Evolutionary conservation across 2,329 filamentous ascomycete species (phyloP).

Genomic region (Diaporthe citrichinensis): DNA sequence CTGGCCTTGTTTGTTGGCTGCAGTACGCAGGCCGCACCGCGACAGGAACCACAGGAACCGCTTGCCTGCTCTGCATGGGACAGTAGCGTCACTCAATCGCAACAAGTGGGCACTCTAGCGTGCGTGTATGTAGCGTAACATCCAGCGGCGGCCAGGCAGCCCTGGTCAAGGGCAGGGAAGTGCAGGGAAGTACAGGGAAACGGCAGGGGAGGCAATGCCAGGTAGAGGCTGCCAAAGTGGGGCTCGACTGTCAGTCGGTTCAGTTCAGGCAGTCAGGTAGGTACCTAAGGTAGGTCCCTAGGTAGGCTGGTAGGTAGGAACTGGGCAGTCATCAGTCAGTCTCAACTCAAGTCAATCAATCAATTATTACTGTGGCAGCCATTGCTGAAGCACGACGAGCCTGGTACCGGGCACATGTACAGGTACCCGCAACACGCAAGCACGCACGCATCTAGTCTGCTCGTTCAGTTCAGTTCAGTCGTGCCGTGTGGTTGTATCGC

Average conservation of each 20-base stretch:
- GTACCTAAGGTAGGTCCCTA: too few relatives aligned
- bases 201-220: constrained; percentile 8
- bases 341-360: neutral
- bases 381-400: neutral
- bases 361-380: neutral
- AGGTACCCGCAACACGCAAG: constrained; percentile 6
- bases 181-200: neutral
- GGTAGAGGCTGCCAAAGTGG: constrained; percentile 20
- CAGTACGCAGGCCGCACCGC: constrained; percentile 27
- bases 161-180: neutral
- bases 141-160: constrained; percentile 23
- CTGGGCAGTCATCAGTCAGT: neutral
- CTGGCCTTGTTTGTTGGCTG: constrained; percentile 26
- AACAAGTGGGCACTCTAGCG: constrained; percentile 34
- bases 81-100: constrained; percentile 33
- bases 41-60: constrained; percentile 32
- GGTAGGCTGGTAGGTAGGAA: too few relatives aligned
- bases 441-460: neutral
- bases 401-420: constrained; percentile 1
- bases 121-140: constrained; percentile 25
- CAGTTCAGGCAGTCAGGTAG: neutral
- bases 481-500: constrained; percentile 22
- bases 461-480: neutral
- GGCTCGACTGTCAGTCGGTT: constrained; percentile 5
- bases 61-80: constrained; percentile 28